Conservation (phyloP, 192 early-diverging fungal genomes). For the Chytriomyces sp. region DNA sequence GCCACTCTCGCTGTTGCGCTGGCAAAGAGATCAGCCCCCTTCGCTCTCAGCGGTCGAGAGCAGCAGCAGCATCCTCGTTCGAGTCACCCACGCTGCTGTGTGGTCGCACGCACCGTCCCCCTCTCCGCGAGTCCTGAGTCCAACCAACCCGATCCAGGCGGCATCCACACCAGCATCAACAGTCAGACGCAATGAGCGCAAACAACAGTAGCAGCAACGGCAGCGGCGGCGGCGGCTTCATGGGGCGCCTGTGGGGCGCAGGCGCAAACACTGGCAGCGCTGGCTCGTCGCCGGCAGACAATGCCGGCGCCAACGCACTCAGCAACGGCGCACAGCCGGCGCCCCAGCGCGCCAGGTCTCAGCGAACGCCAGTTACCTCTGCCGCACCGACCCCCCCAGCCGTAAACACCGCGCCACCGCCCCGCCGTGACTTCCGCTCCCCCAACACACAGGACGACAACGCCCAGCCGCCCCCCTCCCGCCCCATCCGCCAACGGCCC, state of each 20-base stretch:
- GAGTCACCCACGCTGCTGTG: no score
- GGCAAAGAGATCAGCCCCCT: no score
- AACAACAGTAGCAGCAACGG: background rate
- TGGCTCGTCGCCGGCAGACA: background rate
- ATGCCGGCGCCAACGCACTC: background rate
- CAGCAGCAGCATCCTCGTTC: no score
- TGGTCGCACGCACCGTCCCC: no score
- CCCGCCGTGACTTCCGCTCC: background rate
- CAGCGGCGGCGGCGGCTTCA: constrained; percentile 1
- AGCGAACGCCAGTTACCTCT: background rate
- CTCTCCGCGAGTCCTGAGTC: no score
- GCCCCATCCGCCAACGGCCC: background rate
- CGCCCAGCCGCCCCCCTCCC: background rate
- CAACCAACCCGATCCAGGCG: background rate
- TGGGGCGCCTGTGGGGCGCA: constrained; percentile 1
- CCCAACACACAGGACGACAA: background rate
- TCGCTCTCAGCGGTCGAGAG: no score
- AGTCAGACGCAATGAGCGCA: background rate
- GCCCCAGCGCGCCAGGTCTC: background rate
- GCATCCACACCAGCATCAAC: no score
- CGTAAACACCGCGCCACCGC: background rate
- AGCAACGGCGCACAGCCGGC: background rate
- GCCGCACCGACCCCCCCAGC: background rate
- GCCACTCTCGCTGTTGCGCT: no score
- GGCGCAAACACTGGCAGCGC: background rate